Evolutionary conservation across 192 early-diverging fungal species (phyloP).

Genomic region (Backusella mclennaniae): DNA sequence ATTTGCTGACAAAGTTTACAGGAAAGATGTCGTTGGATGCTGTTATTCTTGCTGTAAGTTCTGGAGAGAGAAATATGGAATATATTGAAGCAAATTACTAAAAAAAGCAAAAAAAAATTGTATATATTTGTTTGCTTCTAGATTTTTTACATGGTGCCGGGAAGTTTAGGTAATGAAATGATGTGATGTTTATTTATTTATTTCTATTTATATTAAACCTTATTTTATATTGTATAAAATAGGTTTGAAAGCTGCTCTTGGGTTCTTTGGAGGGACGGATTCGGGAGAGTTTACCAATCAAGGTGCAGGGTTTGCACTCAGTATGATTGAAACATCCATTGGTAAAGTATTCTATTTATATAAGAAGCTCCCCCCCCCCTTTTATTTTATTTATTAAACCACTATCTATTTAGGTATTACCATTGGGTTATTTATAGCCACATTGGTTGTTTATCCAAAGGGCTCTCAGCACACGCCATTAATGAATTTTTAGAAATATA

Average conservation of each 20-base stretch:
- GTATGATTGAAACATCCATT: conserved; percentile 42
- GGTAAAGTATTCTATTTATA: conserved; percentile 1
- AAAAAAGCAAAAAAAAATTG: background rate
- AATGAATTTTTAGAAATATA: conserved; percentile 24
- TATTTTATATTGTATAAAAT: background rate
- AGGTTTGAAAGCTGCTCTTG: conserved; percentile 30
- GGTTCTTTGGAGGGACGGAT: conserved; percentile 12
- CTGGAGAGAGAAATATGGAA: too few relatives aligned
- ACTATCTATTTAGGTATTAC: conserved; percentile 39
- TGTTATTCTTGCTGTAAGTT: conserved; percentile 70
- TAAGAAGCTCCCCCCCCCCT: too few relatives aligned
- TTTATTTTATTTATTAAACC: background rate
- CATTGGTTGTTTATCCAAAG: conserved; percentile 58
- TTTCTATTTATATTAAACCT: background rate
- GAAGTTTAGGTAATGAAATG: conserved; percentile 27
- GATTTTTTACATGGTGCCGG: conserved; percentile 28
- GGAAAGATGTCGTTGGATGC: conserved; percentile 76
- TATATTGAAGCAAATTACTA: background rate
- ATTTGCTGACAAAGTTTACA: conserved; percentile 73
- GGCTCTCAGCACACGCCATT: conserved; percentile 45
- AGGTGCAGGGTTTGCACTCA: conserved; percentile 47
- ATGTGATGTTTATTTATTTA: background rate
- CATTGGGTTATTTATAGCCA: conserved; percentile 65
- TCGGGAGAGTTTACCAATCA: conserved; percentile 17
- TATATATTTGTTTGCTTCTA: background rate